Evolutionary conservation across 202 grass and related monocot genomes (phyloP).

Genomic region (Digitaria exilis): DNA sequence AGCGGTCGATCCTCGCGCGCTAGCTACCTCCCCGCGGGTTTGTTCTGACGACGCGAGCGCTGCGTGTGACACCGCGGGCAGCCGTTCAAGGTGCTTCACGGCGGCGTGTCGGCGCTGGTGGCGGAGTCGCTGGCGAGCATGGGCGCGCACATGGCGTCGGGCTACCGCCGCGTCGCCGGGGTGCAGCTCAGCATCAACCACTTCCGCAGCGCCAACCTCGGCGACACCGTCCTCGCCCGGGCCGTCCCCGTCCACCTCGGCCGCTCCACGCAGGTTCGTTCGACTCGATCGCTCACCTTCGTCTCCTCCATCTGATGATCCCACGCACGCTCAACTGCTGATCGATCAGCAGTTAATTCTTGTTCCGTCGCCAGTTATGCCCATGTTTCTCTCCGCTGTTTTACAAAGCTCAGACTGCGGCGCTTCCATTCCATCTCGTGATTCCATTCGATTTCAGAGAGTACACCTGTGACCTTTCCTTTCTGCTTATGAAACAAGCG

Average conservation of each 20-base stretch:
- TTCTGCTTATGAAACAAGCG: neutral
- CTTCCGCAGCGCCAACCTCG: slow-evolving; percentile 63
- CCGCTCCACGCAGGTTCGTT: slow-evolving; percentile 63
- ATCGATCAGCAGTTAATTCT: neutral
- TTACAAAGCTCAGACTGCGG: too few species aligned
- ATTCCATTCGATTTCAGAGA: neutral
- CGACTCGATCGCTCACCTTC: neutral
- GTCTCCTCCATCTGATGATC: neutral
- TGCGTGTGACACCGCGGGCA: neutral
- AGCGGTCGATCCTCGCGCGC: too few species aligned
- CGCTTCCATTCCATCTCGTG: neutral
- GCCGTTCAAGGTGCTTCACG: slow-evolving; percentile 98
- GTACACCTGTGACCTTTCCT: neutral
- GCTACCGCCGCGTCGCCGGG: slow-evolving; percentile 76
- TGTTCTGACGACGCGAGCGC: neutral
- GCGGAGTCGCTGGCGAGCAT: slow-evolving; percentile 88
- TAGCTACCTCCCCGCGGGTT: neutral
- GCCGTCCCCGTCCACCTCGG: slow-evolving; percentile 71
- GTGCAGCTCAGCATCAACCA: slow-evolving; percentile 97
- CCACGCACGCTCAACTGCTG: too few species aligned
- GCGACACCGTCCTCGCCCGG: slow-evolving; percentile 68
- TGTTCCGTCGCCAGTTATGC: neutral
- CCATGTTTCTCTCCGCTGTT: too few species aligned
- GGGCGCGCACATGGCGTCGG: slow-evolving; percentile 90
- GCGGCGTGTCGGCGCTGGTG: slow-evolving; percentile 81